Base-by-base conservation (phyloP, 2,329 filamentous ascomycete genomes). In the Trichoderma oligosporum region DNA sequence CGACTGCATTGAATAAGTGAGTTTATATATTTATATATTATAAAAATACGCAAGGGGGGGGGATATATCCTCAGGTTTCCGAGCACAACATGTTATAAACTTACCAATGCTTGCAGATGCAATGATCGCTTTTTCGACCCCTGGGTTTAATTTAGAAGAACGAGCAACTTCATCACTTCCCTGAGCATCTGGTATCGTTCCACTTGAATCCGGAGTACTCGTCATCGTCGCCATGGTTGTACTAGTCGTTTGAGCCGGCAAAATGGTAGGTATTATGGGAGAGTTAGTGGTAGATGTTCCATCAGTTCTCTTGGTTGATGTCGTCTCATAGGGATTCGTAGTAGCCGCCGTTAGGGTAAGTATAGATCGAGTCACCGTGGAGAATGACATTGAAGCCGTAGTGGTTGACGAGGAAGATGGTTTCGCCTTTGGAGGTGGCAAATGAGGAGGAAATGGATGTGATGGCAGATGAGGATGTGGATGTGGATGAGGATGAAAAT, bases 1-100 rank as follows among this genome's bases (percentile, higher is more conserved):
- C 72, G 25, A 74, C 78, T 65, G n/a, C 11, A 44, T 22, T 27
- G n/a, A 20, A 33, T 41, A 18, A 27, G 53, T 48, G 25, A 56
- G 18, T 33, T 33, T 6, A 7, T 39, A n/a, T 14, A 39, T 14
- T 31, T 27, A 48, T 41, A 20, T 31, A 41, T 9, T 8, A 45
- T 24, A 29, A 16, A 31, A 4, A 20, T 25, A 38, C 18, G 31
- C 31, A n/a, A n/a, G n/a, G n/a, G n/a, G n/a, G n/a, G n/a, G n/a
- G n/a, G n/a, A n/a, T n/a, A n/a, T n/a, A n/a, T n/a, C n/a, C n/a
- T n/a, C n/a, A n/a, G n/a, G n/a, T n/a, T n/a, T n/a, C n/a, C n/a
- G n/a, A n/a, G n/a, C n/a, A n/a, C n/a, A n/a, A n/a, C n/a, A n/a
- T n/a, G n/a, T n/a, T n/a, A n/a, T n/a, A n/a, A n/a, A 57, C 63